These are phyloP conservation scores for Penicillium turbatum DNA, from an alignment of 495 filamentous ascomycete species.

Conservation along the genomic window DNA sequence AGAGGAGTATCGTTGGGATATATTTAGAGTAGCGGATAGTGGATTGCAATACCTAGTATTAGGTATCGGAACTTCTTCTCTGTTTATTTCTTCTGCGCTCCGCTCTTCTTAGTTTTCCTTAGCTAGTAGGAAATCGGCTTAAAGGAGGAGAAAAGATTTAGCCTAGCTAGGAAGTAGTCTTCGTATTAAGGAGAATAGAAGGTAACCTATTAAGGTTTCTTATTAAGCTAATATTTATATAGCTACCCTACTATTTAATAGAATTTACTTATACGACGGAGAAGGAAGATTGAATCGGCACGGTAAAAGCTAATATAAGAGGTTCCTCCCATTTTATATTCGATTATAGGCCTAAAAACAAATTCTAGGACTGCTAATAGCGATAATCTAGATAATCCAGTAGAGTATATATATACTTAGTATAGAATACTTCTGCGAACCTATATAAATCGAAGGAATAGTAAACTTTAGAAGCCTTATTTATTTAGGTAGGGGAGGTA, in stretches of 20 bases:
- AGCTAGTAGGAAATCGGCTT: neutral
- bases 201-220: neutral
- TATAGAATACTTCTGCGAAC: too few species aligned
- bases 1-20: neutral
- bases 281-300: constrained; percentile 10
- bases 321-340: neutral
- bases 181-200: neutral
- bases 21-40: neutral
- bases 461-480: too few species aligned
- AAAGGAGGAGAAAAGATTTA: neutral
- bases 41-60: neutral
- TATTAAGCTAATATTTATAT: too few species aligned
- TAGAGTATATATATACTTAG: too few species aligned
- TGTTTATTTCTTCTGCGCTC: neutral
- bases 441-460: too few species aligned
- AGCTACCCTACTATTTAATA: neutral
- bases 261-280: neutral
- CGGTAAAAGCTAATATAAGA: constrained; percentile 1
- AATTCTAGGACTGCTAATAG: too few species aligned
- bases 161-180: neutral
- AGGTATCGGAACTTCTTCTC: neutral
- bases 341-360: too few species aligned
- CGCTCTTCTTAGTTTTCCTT: neutral
- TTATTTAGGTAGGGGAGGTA: too few species aligned
- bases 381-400: too few species aligned